Evolutionary conservation across 371 early-diverging fungal species (phyloP).

Genomic region (Mortierella sp.): DNA sequence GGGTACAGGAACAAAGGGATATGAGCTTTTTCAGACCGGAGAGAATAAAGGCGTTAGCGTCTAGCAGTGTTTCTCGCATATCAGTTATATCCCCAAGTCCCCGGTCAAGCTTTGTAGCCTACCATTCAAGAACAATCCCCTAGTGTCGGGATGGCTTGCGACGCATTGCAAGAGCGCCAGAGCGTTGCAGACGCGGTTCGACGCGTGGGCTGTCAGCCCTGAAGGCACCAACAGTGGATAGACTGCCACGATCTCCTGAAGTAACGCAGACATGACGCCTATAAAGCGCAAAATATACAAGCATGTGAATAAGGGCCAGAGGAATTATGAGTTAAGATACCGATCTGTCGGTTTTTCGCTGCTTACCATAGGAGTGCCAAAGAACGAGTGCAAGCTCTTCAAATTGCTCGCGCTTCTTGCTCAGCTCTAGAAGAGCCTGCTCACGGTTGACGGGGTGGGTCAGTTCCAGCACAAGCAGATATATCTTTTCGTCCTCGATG

Average conservation of each 20-base stretch:
- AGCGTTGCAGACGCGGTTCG: slow-evolving; percentile 97
- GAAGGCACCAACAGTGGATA: slow-evolving; percentile 93
- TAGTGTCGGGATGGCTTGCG: slow-evolving; percentile 94
- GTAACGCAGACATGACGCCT: slow-evolving; percentile 93
- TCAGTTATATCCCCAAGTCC: too few relatives aligned
- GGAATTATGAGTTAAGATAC: too few relatives aligned
- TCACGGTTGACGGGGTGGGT: slow-evolving; percentile 84
- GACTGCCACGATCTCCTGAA: slow-evolving; percentile 95
- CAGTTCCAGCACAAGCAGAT: slow-evolving; percentile 88
- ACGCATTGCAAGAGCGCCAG: slow-evolving; percentile 96
- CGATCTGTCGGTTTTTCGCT: too few relatives aligned
- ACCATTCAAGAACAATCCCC: slow-evolving; percentile 88
- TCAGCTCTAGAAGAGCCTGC: slow-evolving; percentile 90
- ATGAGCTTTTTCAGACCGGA: slow-evolving; percentile 73
- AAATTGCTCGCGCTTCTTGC: slow-evolving; percentile 93
- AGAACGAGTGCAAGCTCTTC: slow-evolving; percentile 94
- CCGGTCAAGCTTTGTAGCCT: slow-evolving; percentile 8
- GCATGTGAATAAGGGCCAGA: background rate
- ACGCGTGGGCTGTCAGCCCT: slow-evolving; percentile 83
- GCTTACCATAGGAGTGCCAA: slow-evolving; percentile 96
- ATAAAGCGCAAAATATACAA: too few relatives aligned
- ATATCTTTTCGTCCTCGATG: slow-evolving; percentile 84
- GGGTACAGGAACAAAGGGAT: slow-evolving; percentile 98
- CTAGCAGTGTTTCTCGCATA: too few relatives aligned
- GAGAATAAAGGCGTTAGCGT: background rate